These are phyloP conservation scores for Mallotus repandus DNA, from an alignment of 441 rosid genomes.

Conservation along the genomic window DNA sequence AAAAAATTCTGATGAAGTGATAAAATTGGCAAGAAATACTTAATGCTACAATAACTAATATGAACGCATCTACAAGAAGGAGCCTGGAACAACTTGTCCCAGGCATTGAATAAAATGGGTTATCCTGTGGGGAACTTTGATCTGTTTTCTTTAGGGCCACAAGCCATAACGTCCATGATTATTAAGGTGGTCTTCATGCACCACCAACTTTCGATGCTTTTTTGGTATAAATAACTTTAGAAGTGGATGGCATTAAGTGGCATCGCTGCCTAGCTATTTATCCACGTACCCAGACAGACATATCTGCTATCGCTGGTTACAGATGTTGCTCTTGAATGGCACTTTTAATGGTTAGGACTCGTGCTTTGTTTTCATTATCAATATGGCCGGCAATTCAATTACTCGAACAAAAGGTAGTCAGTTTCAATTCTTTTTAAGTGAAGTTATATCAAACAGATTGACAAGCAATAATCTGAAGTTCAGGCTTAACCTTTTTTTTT, in stretches of 20 bases:
- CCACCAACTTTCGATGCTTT: conserved; percentile 23
- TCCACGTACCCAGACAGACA: conserved; percentile 15
- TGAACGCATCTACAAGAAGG: conserved; percentile 6
- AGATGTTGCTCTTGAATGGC: conserved; percentile 23
- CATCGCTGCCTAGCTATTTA: conserved; percentile 1
- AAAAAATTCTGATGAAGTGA: too few species aligned
- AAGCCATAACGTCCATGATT: background rate
- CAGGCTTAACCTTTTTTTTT: background rate
- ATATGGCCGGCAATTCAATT: conserved; percentile 19
- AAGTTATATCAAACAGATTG: conserved; percentile 1
- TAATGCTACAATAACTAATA: background rate
- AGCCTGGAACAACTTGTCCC: background rate
- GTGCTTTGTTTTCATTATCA: conserved; percentile 13
- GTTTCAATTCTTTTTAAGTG: background rate
- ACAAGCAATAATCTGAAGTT: background rate
- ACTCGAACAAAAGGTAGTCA: background rate
- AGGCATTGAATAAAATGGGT: conserved; percentile 19
- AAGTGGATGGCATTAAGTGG: background rate
- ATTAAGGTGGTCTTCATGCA: conserved; percentile 8
- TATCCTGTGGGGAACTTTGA: background rate
- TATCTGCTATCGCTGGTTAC: conserved; percentile 12
- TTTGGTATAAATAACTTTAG: background rate
- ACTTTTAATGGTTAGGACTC: background rate
- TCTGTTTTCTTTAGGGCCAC: conserved; percentile 30
- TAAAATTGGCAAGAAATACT: background rate